Evolutionary conservation across 345 rosid genomes (phyloP), one percentile per base, ranked within the genome.

Genomic region (Bretschneidera sinensis): DNA sequence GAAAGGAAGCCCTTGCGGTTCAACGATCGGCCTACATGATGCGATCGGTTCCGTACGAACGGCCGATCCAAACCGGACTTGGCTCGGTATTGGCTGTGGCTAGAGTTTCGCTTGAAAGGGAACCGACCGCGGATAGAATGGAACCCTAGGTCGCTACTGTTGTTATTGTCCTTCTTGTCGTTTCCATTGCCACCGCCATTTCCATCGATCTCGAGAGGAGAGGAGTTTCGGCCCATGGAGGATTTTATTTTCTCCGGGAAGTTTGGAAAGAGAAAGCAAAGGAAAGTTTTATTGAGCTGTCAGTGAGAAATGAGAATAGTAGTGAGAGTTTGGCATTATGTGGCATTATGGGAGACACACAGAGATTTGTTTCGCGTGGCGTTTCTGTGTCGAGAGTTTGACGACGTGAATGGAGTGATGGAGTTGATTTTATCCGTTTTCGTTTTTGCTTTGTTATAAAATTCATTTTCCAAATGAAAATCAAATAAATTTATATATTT

Each of bases 61-160:
- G 78, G 66, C 28, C 84, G 88, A 72, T 86, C 86, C 20, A 62
- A 59, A 14, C 72, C 43, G 11, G 74, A 68, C 67, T 75, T 77
- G 61, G 60, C 24, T 51, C 77, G 87, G 63, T 68, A 79, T 52
- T 76, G 78, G 28, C 22, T 61, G 21, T 60, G 72, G 73, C 54
- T 79, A 2, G 86, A 65, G 62, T 74, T 81, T 15, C 92, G 65
- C 69, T 86, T 88, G 54, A 83, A 75, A n/a, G 62, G 91, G 62
- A 81, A 69, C 9, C 97, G 88, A 71, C 78, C 96, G 8, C 97
- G 81, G 63, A 84, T 77, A 67, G 83, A 78, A 63, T 66, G 68
- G 18, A 69, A 55, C 49, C 67, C 77, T 17, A 54, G 54, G 54
- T 76, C 89, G 19, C 23, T 64, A 62, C 57, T 56, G 49, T 51